Base-by-base conservation (phyloP, 169 alveolate genomes). In the Pseudocohnilembus persalinus region DNA sequence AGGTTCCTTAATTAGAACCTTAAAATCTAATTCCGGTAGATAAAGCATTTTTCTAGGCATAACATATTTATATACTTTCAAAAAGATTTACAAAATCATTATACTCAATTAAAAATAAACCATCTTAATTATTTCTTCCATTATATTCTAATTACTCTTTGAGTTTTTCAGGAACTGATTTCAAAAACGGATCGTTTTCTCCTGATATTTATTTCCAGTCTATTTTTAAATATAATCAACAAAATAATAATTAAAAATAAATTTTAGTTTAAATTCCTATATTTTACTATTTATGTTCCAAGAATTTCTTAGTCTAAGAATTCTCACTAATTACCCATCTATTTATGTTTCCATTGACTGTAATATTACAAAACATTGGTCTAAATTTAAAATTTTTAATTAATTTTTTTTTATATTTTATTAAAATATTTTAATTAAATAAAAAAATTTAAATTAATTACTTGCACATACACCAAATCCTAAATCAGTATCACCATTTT, bases 251-350 rank as follows among this genome's bases (percentile, higher is more conserved):
- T 49, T 20, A 4, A 49, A 49, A 49, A 11, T 11, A 49, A 11
- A 49, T 49, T 20, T 11, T 49, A 49, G 20, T 4, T 49, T 11
- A 11, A 49, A 11, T 49, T 11, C 20, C 20, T 11, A 49, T 49
- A 11, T 11, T 11, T 49, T 49, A 49, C 68, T 20, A 49, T 11
- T 20, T 11, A 11, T 90, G 27, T 94, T 93, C 97, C 97, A 93
- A 29, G 97, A 95, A 86, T 93, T 93, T 88, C 97, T 91, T 27
- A 93, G 35, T 80, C 88, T 84, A 30, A 90, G 84, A 30, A 93
- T 77, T 80, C 80, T 89, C 26, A 79, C 87, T 28, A 29, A 64
- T 73, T 87, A 90, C 64, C 88, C 77, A 29, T 85, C 31, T 33
- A 87, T 80, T 29, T 30, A 28, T 29, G 77, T n/a, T 90, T 76